These are phyloP conservation scores for Aureobasidium subglaciale DNA, from an alignment of 2,329 filamentous ascomycete genomes.

Conservation along the genomic window DNA sequence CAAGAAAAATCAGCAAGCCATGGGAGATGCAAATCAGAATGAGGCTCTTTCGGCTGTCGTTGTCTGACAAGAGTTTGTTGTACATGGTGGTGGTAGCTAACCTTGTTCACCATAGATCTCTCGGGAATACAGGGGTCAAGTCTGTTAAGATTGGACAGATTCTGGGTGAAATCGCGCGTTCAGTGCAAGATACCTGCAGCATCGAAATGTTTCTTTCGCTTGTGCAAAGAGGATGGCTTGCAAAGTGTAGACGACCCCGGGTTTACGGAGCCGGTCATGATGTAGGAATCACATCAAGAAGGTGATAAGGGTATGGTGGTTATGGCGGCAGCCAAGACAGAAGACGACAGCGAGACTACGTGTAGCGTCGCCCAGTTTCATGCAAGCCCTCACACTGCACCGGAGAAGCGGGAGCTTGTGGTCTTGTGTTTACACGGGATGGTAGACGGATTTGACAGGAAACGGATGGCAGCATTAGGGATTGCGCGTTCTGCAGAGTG, in stretches of 20 bases:
- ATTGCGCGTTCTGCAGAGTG: not conserved
- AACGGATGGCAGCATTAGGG: not conserved
- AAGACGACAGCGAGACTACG: not conserved
- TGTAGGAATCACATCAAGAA: not conserved
- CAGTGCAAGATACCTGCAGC: not conserved
- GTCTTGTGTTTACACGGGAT: conserved; percentile 3
- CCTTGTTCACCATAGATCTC: not conserved
- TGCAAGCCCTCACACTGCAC: not conserved
- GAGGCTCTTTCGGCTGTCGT: not conserved
- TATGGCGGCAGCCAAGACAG: conserved; percentile 8
- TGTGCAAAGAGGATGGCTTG: not conserved
- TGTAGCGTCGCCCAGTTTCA: conserved; percentile 5
- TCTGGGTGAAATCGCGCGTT: conserved; percentile 10
- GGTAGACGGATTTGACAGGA: not conserved
- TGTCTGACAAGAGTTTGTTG: not conserved
- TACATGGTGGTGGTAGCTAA: not conserved
- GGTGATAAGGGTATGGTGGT: not conserved
- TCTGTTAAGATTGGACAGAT: too few species aligned
- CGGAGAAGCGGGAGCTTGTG: conserved; percentile 8
- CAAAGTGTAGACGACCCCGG: not conserved
- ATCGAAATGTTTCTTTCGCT: not conserved
- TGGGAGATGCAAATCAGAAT: not conserved
- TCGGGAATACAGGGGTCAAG: not conserved
- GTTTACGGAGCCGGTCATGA: conserved; percentile 10
- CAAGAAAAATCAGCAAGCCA: not conserved